phyloP scores from a whole-genome alignment of 1,284 basidiomycete genomes.

The Cryptococcus amylolentus region DNA sequence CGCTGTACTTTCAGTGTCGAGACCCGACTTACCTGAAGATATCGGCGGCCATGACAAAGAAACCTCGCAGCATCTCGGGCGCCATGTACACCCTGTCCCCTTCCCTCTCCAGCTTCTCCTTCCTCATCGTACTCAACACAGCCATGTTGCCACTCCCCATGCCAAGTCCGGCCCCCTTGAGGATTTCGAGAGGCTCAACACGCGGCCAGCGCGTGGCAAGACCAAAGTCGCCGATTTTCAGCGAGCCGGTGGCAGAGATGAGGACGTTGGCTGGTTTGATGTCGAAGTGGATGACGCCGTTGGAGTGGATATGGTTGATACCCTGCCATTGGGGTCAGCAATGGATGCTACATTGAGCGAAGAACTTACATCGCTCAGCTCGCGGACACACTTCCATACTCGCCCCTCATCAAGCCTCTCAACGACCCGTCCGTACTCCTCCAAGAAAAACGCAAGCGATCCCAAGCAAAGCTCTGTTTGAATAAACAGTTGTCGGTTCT shows the following conservation, averaged over 20 bases:
- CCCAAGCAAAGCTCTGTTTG: constrained; percentile 94
- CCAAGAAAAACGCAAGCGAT: constrained; percentile 85
- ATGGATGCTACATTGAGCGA: background rate
- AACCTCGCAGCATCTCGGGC: constrained; percentile 90
- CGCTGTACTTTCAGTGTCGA: background rate
- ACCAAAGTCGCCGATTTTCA: constrained; percentile 99
- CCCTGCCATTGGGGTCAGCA: constrained; percentile 56
- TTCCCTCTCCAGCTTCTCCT: constrained; percentile 72
- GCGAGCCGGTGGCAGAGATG: constrained; percentile 78
- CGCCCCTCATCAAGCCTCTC: constrained; percentile 84
- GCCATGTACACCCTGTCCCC: constrained; percentile 98
- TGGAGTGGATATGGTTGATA: constrained; percentile 81
- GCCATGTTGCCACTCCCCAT: constrained; percentile 23
- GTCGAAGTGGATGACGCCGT: constrained; percentile 90
- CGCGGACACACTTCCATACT: constrained; percentile 95
- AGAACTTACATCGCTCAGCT: constrained; percentile 74
- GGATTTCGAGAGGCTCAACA: constrained; percentile 42
- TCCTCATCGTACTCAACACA: constrained; percentile 15
- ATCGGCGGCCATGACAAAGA: constrained; percentile 90
- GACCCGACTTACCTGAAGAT: constrained; percentile 76
- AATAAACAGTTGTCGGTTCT: constrained; percentile 82
- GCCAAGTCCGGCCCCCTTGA: constrained; percentile 48
- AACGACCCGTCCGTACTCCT: constrained; percentile 83
- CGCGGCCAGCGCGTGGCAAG: constrained; percentile 86
- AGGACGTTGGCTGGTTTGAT: constrained; percentile 98